Evolutionary conservation across 108 stramenopile species (phyloP), one percentile per base, ranked within the genome.

Genomic region (Pseudonitzschia multistriata): DNA sequence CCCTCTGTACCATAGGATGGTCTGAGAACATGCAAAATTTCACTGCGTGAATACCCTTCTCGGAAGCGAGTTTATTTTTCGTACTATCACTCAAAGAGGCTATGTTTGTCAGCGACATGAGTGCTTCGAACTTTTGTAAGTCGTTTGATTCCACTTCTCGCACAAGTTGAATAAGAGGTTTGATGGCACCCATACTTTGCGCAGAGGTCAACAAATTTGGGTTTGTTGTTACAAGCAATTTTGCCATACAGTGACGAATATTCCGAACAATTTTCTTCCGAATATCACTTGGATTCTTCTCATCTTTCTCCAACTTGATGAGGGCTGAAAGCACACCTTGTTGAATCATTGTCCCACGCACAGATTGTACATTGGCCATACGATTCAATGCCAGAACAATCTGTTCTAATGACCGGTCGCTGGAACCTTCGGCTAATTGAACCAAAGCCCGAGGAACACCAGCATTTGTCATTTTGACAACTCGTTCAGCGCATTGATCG

Each of bases 11-110:
- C 93, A 98, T 78, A 34, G 85, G 86, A 62, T 99, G 93, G 53
- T 98, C 96, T 13, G 89, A 88, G 79, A 96, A 98, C 96, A 94
- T 96, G 66, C 90, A 81, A 76, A 90, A 98, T 54, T 84, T 83
- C 39, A 97, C 70, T 11, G 77, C 62, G 10, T 81, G 55, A 34
- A 96, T 85, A 13, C 94, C 97, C 61, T 88, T 88, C 56, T 97
- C 94, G 0, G 85, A 80, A 13, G 90, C 83, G 36, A 98, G 85
- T 30, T 88, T 81, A 55, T 91, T 86, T 78, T 97, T 93, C 6
- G 94, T 93, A 55, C 93, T 89, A 25, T 94, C 83, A 49, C 90
- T 93, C 49, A 85, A 72, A n/a, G 83, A 81, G 39, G 85, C 95
- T 5, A 99, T 77, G 69, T 99, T 99, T 21, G 97, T 98, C 37